A percentile compares a stretch with the other conserved stretches of the same genome.
These are phyloP conservation scores for Durusdinium trenchii DNA, from an alignment of 73 alveolate genomes.

Conservation along the genomic window DNA sequence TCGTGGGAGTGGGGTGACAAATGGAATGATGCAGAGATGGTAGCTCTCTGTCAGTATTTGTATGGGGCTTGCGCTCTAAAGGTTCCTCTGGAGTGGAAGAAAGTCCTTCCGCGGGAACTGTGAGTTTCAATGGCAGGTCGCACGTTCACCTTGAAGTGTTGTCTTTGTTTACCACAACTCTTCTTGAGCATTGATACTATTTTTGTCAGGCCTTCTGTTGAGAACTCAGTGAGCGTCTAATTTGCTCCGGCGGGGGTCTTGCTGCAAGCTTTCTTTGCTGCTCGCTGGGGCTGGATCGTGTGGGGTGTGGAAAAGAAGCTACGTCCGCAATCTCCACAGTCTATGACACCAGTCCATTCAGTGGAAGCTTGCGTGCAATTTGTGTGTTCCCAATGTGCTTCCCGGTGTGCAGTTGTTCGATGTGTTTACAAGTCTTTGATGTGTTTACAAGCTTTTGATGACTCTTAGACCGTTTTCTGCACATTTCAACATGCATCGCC, in stretches of 20 bases:
- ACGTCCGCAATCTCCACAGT: too few relatives aligned
- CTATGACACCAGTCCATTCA: too few relatives aligned
- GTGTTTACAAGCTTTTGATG: background rate
- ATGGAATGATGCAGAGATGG: background rate
- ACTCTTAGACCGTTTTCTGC: background rate
- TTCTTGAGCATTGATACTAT: background rate
- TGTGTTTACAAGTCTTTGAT: background rate
- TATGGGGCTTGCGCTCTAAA: background rate
- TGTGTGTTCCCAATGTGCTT: background rate
- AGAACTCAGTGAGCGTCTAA: too few relatives aligned
- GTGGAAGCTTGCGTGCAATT: too few relatives aligned
- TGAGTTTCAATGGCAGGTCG: background rate
- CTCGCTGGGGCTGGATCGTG: too few relatives aligned
- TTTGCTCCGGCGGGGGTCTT: too few relatives aligned
- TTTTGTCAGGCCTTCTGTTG: too few relatives aligned
- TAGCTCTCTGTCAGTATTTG: background rate
- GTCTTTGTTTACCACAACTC: background rate
- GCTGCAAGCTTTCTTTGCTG: too few relatives aligned
- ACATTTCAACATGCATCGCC: background rate
- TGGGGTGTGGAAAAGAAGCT: too few relatives aligned
- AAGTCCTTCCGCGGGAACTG: background rate
- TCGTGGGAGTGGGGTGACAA: constrained; percentile 12
- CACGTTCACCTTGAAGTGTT: background rate
- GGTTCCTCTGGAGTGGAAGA: background rate
- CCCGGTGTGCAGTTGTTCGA: background rate